These are phyloP conservation scores for Dichomitus squalens DNA, from an alignment of 1,284 basidiomycete genomes.

Conservation along the genomic window DNA sequence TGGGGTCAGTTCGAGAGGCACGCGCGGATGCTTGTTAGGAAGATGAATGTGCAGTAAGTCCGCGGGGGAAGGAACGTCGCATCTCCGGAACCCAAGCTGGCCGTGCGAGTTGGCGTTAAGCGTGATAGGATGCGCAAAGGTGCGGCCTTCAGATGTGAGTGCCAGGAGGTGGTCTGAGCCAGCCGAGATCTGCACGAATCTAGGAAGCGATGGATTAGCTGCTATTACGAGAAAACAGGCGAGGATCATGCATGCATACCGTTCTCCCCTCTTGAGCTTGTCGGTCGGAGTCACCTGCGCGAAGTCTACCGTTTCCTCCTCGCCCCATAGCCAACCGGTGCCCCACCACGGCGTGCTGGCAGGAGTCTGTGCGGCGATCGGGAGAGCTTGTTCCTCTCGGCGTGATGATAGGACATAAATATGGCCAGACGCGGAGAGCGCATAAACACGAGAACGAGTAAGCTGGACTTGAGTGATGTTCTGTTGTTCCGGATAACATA, in stretches of 20 bases:
- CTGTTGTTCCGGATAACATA: constrained; percentile 38
- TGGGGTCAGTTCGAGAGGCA: constrained; percentile 48
- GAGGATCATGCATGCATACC: constrained; percentile 37
- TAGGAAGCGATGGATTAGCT: constrained; percentile 30
- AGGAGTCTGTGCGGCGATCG: constrained; percentile 38
- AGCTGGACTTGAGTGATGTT: constrained; percentile 67
- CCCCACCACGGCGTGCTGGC: constrained; percentile 55
- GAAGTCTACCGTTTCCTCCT: constrained; percentile 52
- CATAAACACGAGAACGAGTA: constrained; percentile 65
- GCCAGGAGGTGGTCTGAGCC: constrained; percentile 87
- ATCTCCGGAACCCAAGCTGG: constrained; percentile 80
- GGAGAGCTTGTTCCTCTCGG: constrained; percentile 49
- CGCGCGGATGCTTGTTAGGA: constrained; percentile 26
- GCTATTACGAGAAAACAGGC: neutral
- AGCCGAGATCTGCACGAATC: constrained; percentile 73
- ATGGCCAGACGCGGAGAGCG: constrained; percentile 72
- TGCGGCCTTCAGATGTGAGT: constrained; percentile 79
- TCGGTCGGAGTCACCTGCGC: constrained; percentile 51
- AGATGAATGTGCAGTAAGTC: constrained; percentile 38
- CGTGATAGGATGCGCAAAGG: constrained; percentile 80
- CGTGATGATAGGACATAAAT: constrained; percentile 71
- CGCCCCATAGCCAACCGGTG: constrained; percentile 57
- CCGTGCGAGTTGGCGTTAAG: constrained; percentile 82
- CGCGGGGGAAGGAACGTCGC: constrained; percentile 49
- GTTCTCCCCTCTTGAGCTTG: constrained; percentile 55